A percentile compares a stretch with the other conserved stretches of the same genome.
These are phyloP conservation scores for Hippophae tibetana DNA, from an alignment of 306 rosid genomes.

Conservation along the genomic window DNA sequence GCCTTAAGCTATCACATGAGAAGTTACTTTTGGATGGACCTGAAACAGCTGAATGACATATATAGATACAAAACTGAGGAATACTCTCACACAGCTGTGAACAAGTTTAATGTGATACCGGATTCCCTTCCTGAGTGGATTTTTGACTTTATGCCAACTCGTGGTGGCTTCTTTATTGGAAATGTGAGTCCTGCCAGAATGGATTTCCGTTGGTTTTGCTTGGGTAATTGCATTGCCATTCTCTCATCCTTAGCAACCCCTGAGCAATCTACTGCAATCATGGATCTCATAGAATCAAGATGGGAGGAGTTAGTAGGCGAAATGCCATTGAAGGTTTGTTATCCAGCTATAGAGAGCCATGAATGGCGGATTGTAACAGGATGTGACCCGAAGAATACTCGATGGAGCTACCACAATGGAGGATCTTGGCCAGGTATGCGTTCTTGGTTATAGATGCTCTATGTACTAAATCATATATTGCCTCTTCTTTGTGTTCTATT, in stretches of 20 bases:
- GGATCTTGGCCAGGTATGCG: conserved; percentile 65
- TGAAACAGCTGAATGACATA: conserved; percentile 78
- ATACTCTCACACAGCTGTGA: conserved; percentile 84
- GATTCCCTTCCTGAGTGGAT: conserved; percentile 62
- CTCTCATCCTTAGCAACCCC: conserved; percentile 57
- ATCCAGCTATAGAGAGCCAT: conserved; percentile 51
- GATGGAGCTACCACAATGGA: conserved; percentile 69
- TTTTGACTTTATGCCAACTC: conserved; percentile 51
- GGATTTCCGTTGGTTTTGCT: conserved; percentile 63
- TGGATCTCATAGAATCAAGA: conserved; percentile 65
- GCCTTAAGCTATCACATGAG: conserved; percentile 84
- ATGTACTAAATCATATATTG: not conserved
- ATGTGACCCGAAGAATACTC: conserved; percentile 60
- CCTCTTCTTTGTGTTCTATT: not conserved
- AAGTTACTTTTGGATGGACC: conserved; percentile 78
- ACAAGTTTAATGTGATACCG: conserved; percentile 62
- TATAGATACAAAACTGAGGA: conserved; percentile 90
- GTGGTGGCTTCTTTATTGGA: conserved; percentile 59
- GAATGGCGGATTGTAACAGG: conserved; percentile 56
- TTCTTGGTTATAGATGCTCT: not conserved
- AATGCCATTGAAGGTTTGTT: conserved; percentile 62
- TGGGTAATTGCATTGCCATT: conserved; percentile 60
- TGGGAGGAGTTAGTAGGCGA: conserved; percentile 57
- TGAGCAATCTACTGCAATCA: conserved; percentile 54
- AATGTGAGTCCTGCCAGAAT: conserved; percentile 60